Conservation (phyloP, 1,139 yeast genomes). For the Candida tetrigidarum region DNA sequence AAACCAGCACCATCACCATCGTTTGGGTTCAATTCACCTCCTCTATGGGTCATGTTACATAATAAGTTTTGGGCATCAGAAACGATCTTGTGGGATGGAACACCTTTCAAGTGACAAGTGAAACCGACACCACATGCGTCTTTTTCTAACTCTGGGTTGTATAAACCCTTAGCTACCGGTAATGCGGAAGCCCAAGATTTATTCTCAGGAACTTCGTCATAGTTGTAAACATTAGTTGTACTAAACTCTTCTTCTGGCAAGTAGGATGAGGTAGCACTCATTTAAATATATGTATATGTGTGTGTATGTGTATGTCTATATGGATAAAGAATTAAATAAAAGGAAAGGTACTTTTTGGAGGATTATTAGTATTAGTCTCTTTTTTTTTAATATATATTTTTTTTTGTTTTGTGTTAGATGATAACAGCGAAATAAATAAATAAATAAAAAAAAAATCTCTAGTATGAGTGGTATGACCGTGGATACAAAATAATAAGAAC, state of each 20-base stretch:
- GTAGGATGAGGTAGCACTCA: constrained; percentile 25
- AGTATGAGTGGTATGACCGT: background rate
- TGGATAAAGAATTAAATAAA: no score
- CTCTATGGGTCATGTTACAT: constrained; percentile 98
- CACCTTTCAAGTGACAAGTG: constrained; percentile 92
- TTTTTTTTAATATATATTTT: no score
- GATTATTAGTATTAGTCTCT: background rate
- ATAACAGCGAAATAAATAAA: background rate
- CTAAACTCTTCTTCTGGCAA: constrained; percentile 45
- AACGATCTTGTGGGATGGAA: constrained; percentile 86
- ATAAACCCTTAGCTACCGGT: constrained; percentile 87
- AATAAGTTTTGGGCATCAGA: constrained; percentile 86
- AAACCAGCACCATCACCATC: constrained; percentile 99
- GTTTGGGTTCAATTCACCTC: constrained; percentile 95
- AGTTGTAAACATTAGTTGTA: constrained; percentile 52
- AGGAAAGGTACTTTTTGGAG: background rate
- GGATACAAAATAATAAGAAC: background rate
- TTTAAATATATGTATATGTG: constrained; percentile 6
- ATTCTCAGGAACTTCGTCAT: constrained; percentile 79
- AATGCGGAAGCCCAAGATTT: constrained; percentile 91
- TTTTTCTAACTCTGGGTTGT: constrained; percentile 91
- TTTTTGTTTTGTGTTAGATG: background rate
- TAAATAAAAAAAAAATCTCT: background rate
- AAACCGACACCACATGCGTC: constrained; percentile 99
- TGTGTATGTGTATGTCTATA: background rate